Evolutionary conservation across 306 rosid genomes (phyloP), one percentile per base, ranked within the genome.

Genomic region (Vigna nakashimae): DNA sequence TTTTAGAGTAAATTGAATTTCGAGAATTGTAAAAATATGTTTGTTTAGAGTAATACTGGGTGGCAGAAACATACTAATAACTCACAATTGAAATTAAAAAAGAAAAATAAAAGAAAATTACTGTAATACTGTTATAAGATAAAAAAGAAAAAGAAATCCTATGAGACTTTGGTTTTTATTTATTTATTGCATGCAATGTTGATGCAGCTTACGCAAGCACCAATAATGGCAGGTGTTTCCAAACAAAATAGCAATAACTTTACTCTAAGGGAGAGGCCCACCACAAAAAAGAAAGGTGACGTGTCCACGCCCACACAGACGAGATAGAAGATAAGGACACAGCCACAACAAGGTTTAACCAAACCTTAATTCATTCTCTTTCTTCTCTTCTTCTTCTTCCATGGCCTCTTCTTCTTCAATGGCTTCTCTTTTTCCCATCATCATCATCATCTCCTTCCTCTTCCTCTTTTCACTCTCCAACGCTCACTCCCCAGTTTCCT

Each of bases 321-420:
- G 10, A 63, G 20, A 63, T 16, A 62, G 68, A 63, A 63, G 49
- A 36, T 63, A 63, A 63, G 68, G 45, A 62, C 45, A 32, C 20
- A 24, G 20, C 11, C 42, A 32, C 66, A 60, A 30, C 2, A 60
- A 13, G 11, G 45, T 8, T 40, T 7, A 40, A 40, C 11, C 45
- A 40, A 40, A 40, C 7, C 46, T 4, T 30, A 30, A 4, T 42
- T 42, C 46, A 9, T 43, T 43, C 48, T 40, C 10, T 43, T 2
- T 0, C 3, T 9, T 45, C 15, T 11, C 13, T 9, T 22, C 63
- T 50, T 60, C 38, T 59, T 34, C 78, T 56, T n/a, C 68, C 46
- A 88, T 88, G 90, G 88, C 49, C 3, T 22, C 63, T 50, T 60
- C 38, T 59, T 34, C 78, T 56, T n/a, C 67, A 40, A 88, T 88